Evolutionary conservation across 140 eudicot genomes (phyloP).

Genomic region (Flaveria floridana): DNA sequence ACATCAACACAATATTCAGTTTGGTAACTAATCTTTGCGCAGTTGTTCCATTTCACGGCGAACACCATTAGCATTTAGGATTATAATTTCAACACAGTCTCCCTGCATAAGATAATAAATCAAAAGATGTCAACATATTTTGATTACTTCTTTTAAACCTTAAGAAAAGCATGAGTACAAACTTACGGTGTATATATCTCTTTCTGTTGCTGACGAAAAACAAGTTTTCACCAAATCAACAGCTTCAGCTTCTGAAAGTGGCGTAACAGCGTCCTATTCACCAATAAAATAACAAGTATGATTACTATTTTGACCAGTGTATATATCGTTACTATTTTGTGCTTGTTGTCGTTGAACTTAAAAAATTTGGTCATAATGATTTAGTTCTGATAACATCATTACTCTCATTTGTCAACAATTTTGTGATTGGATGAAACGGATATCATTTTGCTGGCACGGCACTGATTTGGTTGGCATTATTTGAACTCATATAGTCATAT

Average conservation of each 20-base stretch:
- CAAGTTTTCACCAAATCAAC: conserved; percentile 96
- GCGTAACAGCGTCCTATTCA: conserved; percentile 94
- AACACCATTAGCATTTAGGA: conserved; percentile 66
- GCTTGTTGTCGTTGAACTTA: background rate
- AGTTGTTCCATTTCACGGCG: conserved; percentile 77
- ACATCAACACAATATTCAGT: conserved; percentile 1
- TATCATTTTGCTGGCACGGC: no score
- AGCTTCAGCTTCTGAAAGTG: conserved; percentile 97
- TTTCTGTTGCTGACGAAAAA: conserved; percentile 95
- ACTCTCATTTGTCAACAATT: background rate
- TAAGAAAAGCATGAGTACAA: background rate
- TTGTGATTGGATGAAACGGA: background rate
- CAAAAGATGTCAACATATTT: background rate
- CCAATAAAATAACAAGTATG: conserved; percentile 8
- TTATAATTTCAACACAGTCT: conserved; percentile 81
- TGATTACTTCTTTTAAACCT: conserved; percentile 1
- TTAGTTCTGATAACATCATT: background rate
- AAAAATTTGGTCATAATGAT: background rate
- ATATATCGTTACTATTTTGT: background rate
- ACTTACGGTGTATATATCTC: conserved; percentile 96
- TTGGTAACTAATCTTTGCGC: conserved; percentile 59
- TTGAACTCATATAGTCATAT: background rate
- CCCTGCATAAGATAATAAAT: conserved; percentile 51
- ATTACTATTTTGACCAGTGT: background rate
- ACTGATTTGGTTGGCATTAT: background rate